Conservation (phyloP, 2,329 filamentous ascomycete species). For the Ophidiomyces ophidiicola region DNA sequence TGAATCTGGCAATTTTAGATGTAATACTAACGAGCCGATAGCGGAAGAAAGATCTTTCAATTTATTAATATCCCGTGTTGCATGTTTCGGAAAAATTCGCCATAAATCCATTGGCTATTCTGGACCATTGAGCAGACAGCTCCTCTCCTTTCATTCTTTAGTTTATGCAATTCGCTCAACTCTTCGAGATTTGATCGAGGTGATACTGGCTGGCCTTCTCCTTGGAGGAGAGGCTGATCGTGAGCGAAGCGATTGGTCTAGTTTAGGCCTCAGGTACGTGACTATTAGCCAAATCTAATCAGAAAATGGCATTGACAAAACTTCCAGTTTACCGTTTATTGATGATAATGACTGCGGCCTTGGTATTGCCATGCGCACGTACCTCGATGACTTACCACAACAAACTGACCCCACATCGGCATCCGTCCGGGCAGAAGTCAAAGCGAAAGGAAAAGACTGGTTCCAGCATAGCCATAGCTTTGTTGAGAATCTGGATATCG, state of each 20-base stretch:
- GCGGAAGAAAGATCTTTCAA: conserved; percentile 68
- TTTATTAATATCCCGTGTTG: conserved; percentile 73
- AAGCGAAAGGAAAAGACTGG: conserved; percentile 45
- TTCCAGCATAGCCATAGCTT: conserved; percentile 51
- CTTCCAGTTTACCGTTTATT: conserved; percentile 32
- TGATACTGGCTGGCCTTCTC: conserved; percentile 66
- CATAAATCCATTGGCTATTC: conserved; percentile 86
- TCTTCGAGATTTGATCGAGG: conserved; percentile 73
- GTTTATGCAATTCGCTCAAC: conserved; percentile 66
- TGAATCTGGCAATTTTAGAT: too few species aligned
- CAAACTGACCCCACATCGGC: conserved; percentile 43
- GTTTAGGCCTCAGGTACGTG: conserved; percentile 54
- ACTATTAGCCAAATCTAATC: not conserved
- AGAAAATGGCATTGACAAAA: not conserved
- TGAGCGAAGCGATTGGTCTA: conserved; percentile 52
- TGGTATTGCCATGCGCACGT: conserved; percentile 38
- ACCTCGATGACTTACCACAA: conserved; percentile 43
- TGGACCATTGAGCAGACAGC: conserved; percentile 78
- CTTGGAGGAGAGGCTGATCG: conserved; percentile 67
- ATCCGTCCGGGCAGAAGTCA: conserved; percentile 39
- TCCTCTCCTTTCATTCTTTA: conserved; percentile 76
- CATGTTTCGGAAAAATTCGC: conserved; percentile 66
- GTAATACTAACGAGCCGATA: conserved; percentile 25
- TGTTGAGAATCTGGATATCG: conserved; percentile 45
- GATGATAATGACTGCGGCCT: conserved; percentile 36